phyloP scores from a whole-genome alignment of 2,329 filamentous ascomycete species.

The Fonsecaea nubica region DNA sequence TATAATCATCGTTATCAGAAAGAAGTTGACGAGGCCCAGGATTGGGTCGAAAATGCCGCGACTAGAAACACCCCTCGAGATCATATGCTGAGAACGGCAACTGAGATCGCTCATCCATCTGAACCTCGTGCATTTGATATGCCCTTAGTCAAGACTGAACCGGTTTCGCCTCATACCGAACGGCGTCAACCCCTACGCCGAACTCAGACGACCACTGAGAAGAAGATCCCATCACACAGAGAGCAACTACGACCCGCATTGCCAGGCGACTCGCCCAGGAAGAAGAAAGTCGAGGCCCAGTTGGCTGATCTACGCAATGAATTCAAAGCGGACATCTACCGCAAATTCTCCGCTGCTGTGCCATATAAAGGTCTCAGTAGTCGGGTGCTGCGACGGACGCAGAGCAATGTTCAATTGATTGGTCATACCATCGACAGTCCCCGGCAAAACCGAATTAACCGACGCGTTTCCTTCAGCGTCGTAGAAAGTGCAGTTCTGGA shows the following conservation, averaged over 20 bases:
- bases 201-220: constrained; percentile 22
- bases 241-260: constrained; percentile 31
- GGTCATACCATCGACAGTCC: constrained; percentile 28
- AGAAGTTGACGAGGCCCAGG: constrained; percentile 26
- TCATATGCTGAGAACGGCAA: constrained; percentile 18
- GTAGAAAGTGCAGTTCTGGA: constrained; percentile 53
- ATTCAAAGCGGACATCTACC: constrained; percentile 34
- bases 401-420: constrained; percentile 33
- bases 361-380: constrained; percentile 34
- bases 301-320: constrained; percentile 36
- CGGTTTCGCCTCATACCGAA: constrained; percentile 19
- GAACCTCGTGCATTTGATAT: constrained; percentile 30
- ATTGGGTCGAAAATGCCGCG: constrained; percentile 27
- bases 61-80: constrained; percentile 25
- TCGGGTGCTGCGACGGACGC: constrained; percentile 36
- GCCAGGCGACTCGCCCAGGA: constrained; percentile 36
- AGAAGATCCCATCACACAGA: constrained; percentile 31
- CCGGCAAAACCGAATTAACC: constrained; percentile 41
- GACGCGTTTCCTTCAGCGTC: constrained; percentile 56
- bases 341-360: constrained; percentile 33
- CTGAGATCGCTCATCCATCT: constrained; percentile 18
- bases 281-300: constrained; percentile 33
- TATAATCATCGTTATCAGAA: constrained; percentile 25
- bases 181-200: constrained; percentile 12
- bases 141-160: constrained; percentile 23